Conservation (phyloP, 202 grass and related monocot species). For the Miscanthus sacchariflorus region DNA sequence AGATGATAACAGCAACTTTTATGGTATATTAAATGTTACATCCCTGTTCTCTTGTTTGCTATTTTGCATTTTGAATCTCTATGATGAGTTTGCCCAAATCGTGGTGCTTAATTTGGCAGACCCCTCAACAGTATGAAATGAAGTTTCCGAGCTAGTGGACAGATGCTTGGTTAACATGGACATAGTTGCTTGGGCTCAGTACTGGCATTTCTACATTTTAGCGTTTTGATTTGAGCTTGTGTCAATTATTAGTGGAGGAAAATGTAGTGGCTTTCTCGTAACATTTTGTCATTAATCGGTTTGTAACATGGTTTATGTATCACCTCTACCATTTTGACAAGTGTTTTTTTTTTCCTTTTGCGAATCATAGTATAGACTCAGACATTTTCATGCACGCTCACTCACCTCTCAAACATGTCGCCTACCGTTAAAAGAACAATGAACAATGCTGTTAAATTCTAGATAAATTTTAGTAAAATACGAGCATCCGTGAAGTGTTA, state of each 20-base stretch:
- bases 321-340: neutral
- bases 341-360: neutral
- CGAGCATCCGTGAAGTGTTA: too few relatives aligned
- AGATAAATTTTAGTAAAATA: neutral
- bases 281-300: conserved; percentile 3
- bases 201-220: neutral
- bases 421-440: too few relatives aligned
- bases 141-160: conserved; percentile 64
- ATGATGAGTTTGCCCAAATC: neutral
- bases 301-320: conserved; percentile 21
- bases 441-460: too few relatives aligned
- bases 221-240: neutral
- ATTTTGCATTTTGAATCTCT: neutral
- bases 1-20: conserved; percentile 95
- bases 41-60: neutral
- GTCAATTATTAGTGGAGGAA: neutral
- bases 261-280: neutral
- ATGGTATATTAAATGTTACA: conserved; percentile 67
- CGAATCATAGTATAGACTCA: neutral
- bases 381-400: neutral
- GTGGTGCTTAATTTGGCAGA: conserved; percentile 55
- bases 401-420: neutral
- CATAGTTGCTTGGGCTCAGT: neutral
- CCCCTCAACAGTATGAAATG: conserved; percentile 74
- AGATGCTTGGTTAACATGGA: neutral